These are phyloP conservation scores for Huntiella decipiens DNA, from an alignment of 2,329 filamentous ascomycete species.

Conservation along the genomic window DNA sequence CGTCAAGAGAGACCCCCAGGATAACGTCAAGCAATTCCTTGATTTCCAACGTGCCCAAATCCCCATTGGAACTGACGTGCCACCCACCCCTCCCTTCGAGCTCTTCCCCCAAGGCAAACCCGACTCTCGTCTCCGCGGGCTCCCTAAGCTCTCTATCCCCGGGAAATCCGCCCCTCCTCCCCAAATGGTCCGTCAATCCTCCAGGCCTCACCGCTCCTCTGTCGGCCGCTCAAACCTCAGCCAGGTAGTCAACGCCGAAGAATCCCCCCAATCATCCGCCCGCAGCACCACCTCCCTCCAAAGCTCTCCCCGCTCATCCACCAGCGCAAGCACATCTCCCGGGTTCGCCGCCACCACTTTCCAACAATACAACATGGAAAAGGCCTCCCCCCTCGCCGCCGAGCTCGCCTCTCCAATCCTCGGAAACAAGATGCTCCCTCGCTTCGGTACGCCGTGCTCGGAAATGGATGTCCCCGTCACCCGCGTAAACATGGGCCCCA, in stretches of 20 bases:
- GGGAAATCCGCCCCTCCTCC: constrained; percentile 17
- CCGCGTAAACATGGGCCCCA: constrained; percentile 47
- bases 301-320: constrained; percentile 18
- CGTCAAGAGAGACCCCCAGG: constrained; percentile 61
- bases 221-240: constrained; percentile 4
- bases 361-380: constrained; percentile 33
- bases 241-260: constrained; percentile 9
- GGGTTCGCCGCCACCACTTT: constrained; percentile 18
- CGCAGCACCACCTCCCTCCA: background rate
- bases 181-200: constrained; percentile 14
- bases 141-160: constrained; percentile 46
- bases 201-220: constrained; percentile 1
- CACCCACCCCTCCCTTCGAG: constrained; percentile 52
- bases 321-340: constrained; percentile 17
- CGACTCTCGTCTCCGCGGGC: constrained; percentile 35
- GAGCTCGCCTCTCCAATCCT: constrained; percentile 34
- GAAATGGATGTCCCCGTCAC: constrained; percentile 80
- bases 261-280: constrained; percentile 3
- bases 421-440: constrained; percentile 37
- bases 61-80: constrained; percentile 32
- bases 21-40: constrained; percentile 84
- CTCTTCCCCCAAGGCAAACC: constrained; percentile 27
- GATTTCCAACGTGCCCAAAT: constrained; percentile 52
- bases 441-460: constrained; percentile 72
- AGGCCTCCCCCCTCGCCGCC: constrained; percentile 30